phyloP scores from a whole-genome alignment of 1,139 yeast species.

The Scheffersomyces titani region DNA sequence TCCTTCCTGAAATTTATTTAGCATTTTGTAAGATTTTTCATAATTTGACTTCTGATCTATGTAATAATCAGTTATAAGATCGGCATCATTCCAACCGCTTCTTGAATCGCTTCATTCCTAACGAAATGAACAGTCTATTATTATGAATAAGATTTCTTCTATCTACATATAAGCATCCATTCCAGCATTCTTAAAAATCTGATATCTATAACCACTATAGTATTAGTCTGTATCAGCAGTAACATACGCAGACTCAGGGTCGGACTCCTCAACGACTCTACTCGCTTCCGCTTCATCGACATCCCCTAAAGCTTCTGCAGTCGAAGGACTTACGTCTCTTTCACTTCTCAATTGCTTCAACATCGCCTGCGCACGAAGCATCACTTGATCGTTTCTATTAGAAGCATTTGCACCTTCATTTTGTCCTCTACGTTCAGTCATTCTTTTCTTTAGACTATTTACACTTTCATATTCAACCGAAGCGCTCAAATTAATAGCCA shows the following conservation, averaged over 20 bases:
- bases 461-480: constrained; percentile 41
- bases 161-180: too few species aligned
- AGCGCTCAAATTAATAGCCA: background rate
- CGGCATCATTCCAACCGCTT: too few species aligned
- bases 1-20: too few species aligned
- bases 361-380: constrained; percentile 47
- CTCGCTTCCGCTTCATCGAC: background rate
- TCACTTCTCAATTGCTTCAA: constrained; percentile 34
- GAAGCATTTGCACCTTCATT: constrained; percentile 12
- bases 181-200: too few species aligned
- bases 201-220: background rate
- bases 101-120: too few species aligned
- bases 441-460: constrained; percentile 35
- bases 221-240: background rate
- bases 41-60: too few species aligned
- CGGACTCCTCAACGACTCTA: background rate
- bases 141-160: too few species aligned
- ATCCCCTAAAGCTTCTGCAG: background rate
- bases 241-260: background rate
- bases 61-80: too few species aligned
- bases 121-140: too few species aligned
- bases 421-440: constrained; percentile 35
- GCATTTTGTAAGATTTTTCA: too few species aligned
- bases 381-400: constrained; percentile 25
- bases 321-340: background rate